These are phyloP conservation scores for Fereydounia khargensis DNA, from an alignment of 1,284 basidiomycete species.

Conservation along the genomic window DNA sequence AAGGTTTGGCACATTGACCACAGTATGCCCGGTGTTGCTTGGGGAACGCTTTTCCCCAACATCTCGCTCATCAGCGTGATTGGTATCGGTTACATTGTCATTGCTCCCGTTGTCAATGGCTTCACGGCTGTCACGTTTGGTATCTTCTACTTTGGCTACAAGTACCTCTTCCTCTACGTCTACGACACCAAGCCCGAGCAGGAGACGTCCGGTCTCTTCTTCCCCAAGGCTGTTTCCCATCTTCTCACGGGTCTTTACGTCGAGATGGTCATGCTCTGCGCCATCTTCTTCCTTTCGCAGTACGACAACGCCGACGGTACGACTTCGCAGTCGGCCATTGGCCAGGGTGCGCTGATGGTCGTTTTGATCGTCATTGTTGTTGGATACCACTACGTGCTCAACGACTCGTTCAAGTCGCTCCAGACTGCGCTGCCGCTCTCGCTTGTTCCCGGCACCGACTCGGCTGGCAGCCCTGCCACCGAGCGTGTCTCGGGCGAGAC, in stretches of 20 bases:
- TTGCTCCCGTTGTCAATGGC: slow-evolving; percentile 90
- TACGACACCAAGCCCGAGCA: slow-evolving; percentile 68
- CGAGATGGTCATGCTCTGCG: slow-evolving; percentile 47
- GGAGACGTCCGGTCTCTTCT: slow-evolving; percentile 93
- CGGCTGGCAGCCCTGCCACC: background rate
- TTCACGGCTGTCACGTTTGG: slow-evolving; percentile 80
- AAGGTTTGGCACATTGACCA: slow-evolving; percentile 76
- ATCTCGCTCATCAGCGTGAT: slow-evolving; percentile 50
- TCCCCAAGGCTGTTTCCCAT: slow-evolving; percentile 89
- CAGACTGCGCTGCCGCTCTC: slow-evolving; percentile 43
- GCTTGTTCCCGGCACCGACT: slow-evolving; percentile 12
- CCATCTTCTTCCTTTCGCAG: slow-evolving; percentile 52
- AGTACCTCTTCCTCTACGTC: slow-evolving; percentile 63
- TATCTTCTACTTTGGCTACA: slow-evolving; percentile 70
- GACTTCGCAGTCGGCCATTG: slow-evolving; percentile 37
- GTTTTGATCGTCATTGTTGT: slow-evolving; percentile 78
- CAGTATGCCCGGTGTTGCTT: slow-evolving; percentile 67
- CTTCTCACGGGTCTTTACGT: slow-evolving; percentile 74
- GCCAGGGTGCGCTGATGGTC: slow-evolving; percentile 69
- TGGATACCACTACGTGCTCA: slow-evolving; percentile 59
- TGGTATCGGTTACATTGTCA: slow-evolving; percentile 70
- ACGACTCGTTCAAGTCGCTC: slow-evolving; percentile 48
- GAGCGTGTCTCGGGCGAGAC: slow-evolving; percentile 26
- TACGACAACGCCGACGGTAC: slow-evolving; percentile 22
- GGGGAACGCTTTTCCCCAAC: slow-evolving; percentile 71